Conservation (phyloP, 345 rosid species). For the Camelina laxa region DNA sequence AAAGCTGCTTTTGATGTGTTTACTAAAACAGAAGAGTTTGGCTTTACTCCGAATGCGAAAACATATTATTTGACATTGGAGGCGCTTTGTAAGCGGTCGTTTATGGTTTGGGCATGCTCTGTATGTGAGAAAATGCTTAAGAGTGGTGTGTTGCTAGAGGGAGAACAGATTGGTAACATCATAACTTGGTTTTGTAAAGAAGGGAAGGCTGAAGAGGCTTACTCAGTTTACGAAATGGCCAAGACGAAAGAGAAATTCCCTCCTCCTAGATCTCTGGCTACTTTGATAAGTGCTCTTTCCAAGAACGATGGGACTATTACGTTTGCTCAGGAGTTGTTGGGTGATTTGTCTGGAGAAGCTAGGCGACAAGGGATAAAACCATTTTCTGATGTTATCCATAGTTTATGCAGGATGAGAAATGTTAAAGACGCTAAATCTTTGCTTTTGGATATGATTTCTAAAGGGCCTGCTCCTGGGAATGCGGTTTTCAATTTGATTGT, state of each 20-base stretch:
- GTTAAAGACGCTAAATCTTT: conserved; percentile 60
- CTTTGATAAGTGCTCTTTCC: conserved; percentile 58
- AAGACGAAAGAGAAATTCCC: conserved; percentile 56
- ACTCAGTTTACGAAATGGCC: conserved; percentile 54
- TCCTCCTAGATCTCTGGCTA: conserved; percentile 52
- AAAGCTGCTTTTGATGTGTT: conserved; percentile 77
- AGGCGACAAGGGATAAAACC: conserved; percentile 68
- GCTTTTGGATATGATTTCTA: conserved; percentile 68
- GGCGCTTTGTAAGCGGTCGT: conserved; percentile 60
- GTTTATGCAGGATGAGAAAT: conserved; percentile 70
- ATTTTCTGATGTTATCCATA: conserved; percentile 67
- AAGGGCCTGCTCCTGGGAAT: conserved; percentile 85
- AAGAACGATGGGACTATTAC: conserved; percentile 63
- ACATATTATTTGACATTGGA: conserved; percentile 68
- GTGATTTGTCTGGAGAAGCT: conserved; percentile 53
- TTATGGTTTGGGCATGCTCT: conserved; percentile 58
- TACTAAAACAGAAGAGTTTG: conserved; percentile 60
- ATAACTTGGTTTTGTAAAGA: conserved; percentile 78
- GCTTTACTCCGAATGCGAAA: conserved; percentile 55
- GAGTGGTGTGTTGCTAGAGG: conserved; percentile 54
- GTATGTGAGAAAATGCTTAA: conserved; percentile 78
- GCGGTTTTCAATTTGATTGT: conserved; percentile 69
- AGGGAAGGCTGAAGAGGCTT: conserved; percentile 58
- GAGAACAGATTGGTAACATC: conserved; percentile 61
- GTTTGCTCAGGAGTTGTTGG: conserved; percentile 63